phyloP scores from a whole-genome alignment of 2,329 filamentous ascomycete species.

The Penicillium sp. region DNA sequence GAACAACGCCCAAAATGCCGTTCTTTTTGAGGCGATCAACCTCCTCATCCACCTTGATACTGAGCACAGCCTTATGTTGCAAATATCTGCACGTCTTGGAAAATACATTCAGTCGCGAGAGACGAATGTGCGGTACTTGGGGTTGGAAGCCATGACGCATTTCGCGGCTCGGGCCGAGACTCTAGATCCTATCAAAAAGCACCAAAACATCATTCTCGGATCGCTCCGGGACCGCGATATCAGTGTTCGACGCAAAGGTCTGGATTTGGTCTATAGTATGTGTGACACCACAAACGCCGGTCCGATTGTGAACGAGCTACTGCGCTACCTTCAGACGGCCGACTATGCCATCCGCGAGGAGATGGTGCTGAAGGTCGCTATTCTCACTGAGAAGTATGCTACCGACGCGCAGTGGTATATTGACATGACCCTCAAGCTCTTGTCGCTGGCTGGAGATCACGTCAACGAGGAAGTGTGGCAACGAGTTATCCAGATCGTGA shows the following conservation, averaged over 20 bases:
- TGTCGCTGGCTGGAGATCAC: constrained; percentile 94
- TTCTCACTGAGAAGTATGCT: constrained; percentile 95
- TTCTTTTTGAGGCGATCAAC: constrained; percentile 96
- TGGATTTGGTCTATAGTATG: constrained; percentile 98
- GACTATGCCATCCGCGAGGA: constrained; percentile 97
- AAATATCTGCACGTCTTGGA: constrained; percentile 81
- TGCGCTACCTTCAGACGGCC: constrained; percentile 89
- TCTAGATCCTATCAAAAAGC: constrained; percentile 92
- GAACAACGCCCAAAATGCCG: constrained; percentile 96
- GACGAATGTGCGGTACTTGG: constrained; percentile 93
- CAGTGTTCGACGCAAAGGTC: constrained; percentile 86
- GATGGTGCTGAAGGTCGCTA: constrained; percentile 98
- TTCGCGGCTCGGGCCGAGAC: constrained; percentile 88
- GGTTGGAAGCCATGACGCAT: constrained; percentile 96
- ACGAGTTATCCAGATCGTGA: constrained; percentile 95
- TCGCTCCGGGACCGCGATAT: constrained; percentile 93
- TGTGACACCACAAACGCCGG: constrained; percentile 89
- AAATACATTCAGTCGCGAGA: constrained; percentile 95
- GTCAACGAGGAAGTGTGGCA: constrained; percentile 99
- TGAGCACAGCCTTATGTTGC: constrained; percentile 87
- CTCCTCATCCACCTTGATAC: constrained; percentile 95
- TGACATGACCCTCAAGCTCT: constrained; percentile 85
- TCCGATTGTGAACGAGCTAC: constrained; percentile 81
- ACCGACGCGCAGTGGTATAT: constrained; percentile 99
- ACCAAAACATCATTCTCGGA: constrained; percentile 90